phyloP scores from a whole-genome alignment of 2,329 filamentous ascomycete genomes.

The Venturia effusa region DNA sequence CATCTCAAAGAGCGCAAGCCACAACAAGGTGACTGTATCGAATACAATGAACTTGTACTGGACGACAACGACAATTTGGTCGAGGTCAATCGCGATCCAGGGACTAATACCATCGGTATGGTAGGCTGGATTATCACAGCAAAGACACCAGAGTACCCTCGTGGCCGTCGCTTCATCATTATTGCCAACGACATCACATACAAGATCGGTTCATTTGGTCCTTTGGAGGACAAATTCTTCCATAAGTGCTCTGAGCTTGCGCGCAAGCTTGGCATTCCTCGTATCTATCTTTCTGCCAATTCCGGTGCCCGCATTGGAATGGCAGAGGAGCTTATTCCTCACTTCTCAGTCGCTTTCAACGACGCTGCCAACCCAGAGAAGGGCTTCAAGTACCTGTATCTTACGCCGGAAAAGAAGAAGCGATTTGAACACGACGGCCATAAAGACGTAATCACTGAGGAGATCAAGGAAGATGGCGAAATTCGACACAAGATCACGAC shows the following conservation, averaged over 20 bases:
- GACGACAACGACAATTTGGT: conserved; percentile 87
- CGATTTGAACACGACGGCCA: conserved; percentile 69
- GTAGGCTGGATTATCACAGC: conserved; percentile 96
- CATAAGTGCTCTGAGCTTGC: conserved; percentile 97
- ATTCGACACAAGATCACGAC: conserved; percentile 89
- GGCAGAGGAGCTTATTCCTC: conserved; percentile 90
- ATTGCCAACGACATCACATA: conserved; percentile 99
- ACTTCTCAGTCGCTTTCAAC: conserved; percentile 97
- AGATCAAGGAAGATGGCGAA: conserved; percentile 76
- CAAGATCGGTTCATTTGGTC: conserved; percentile 96
- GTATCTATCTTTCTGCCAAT: conserved; percentile 97
- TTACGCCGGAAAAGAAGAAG: conserved; percentile 76
- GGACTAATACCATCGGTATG: conserved; percentile 95
- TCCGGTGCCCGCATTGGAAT: conserved; percentile 95
- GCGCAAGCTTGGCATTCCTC: conserved; percentile 85
- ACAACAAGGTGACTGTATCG: conserved; percentile 77
- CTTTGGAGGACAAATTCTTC: conserved; percentile 96
- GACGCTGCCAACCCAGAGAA: conserved; percentile 66
- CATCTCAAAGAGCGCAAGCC: conserved; percentile 71
- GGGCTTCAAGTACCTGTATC: conserved; percentile 95
- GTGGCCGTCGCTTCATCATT: conserved; percentile 84
- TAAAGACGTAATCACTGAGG: conserved; percentile 77
- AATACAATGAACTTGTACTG: conserved; percentile 86
- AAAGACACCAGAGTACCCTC: conserved; percentile 89
- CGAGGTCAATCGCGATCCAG: conserved; percentile 88